Conservation (phyloP, 306 rosid genomes). For the Pterocarpus macrocarpus region DNA sequence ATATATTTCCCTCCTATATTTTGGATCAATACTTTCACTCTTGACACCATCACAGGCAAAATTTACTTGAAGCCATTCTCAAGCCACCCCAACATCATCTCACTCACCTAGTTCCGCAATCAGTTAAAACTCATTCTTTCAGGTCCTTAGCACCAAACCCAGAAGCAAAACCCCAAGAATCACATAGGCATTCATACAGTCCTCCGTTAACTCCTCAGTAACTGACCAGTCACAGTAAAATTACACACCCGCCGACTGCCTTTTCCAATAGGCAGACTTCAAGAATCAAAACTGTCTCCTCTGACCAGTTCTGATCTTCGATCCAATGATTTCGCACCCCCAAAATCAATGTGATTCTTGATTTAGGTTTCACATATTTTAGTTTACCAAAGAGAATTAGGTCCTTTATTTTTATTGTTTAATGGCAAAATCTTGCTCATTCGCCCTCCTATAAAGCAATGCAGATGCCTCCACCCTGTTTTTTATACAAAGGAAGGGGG, state of each 20-base stretch:
- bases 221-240: constrained; percentile 30
- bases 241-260: constrained; percentile 31
- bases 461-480: constrained; percentile 99
- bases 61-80: constrained; percentile 36
- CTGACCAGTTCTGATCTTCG: constrained; percentile 46
- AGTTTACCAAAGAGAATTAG: constrained; percentile 57
- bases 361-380: constrained; percentile 59
- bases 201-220: constrained; percentile 45
- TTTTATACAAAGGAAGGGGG: constrained; percentile 18
- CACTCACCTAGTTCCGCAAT: constrained; percentile 38
- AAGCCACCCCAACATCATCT: constrained; percentile 43
- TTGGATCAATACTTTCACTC: constrained; percentile 24
- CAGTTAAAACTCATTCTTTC: constrained; percentile 37
- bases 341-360: constrained; percentile 53
- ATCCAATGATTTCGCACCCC: constrained; percentile 50
- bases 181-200: constrained; percentile 7
- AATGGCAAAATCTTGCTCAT: constrained; percentile 88
- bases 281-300: constrained; percentile 39
- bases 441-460: constrained; percentile 97
- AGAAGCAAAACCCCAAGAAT: constrained; percentile 35
- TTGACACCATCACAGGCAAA: constrained; percentile 23
- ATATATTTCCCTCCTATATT: neutral
- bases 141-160: constrained; percentile 34
- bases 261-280: constrained; percentile 31
- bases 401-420: constrained; percentile 64